Percentiles rank a stretch among this genome's conserved stretches.
phyloP scores from a whole-genome alignment of 1,139 yeast species.

The Kodamaea sp. region DNA sequence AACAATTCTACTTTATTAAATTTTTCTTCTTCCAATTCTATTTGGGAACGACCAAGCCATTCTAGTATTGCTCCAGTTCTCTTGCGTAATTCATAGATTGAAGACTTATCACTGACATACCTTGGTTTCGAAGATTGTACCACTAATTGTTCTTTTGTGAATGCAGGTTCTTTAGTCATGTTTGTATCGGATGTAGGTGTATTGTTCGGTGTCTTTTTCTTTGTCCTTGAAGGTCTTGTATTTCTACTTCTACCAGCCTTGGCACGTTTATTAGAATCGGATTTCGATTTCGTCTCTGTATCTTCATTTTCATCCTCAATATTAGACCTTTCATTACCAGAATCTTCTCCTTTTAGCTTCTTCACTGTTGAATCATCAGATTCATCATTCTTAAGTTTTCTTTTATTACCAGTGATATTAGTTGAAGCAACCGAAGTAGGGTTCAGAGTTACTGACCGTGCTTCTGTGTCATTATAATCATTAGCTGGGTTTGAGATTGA shows the following conservation, averaged over 20 bases:
- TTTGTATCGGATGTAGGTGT: not conserved
- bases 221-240: conserved; percentile 7
- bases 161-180: conserved; percentile 7
- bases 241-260: conserved; percentile 1
- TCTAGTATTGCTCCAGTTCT: conserved; percentile 88
- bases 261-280: conserved; percentile 7
- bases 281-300: conserved; percentile 14
- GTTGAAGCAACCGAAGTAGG: not conserved
- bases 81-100: conserved; percentile 77
- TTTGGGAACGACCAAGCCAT: conserved; percentile 80
- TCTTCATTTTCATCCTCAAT: conserved; percentile 17
- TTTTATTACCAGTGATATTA: conserved; percentile 5
- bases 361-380: conserved; percentile 14
- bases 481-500: not conserved
- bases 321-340: conserved; percentile 15
- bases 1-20: conserved; percentile 49
- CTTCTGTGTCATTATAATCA: too few species aligned
- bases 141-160: conserved; percentile 39
- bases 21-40: conserved; percentile 73
- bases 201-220: conserved; percentile 6
- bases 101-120: conserved; percentile 68
- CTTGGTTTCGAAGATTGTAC: conserved; percentile 79
- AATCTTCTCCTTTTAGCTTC: conserved; percentile 9
- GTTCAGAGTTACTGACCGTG: too few species aligned
- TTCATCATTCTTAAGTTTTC: conserved; percentile 9